Evolutionary conservation across 2,329 filamentous ascomycete genomes (phyloP).

Genomic region (Colletotrichum sp.): DNA sequence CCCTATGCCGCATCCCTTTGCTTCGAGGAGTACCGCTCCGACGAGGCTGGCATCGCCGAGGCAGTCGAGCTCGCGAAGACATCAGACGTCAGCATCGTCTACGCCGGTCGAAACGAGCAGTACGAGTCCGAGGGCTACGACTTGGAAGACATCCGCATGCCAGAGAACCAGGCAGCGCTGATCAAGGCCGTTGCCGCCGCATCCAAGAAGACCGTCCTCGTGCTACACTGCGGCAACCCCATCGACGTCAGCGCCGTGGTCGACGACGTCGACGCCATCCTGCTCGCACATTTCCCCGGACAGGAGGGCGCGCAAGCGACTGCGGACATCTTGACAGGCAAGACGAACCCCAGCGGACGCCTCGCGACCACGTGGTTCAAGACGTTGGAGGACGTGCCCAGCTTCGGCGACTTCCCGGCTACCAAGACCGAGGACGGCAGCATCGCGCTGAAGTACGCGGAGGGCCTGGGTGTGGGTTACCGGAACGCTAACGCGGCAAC

Average conservation of each 20-base stretch:
- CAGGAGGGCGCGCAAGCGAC: slow-evolving; percentile 18
- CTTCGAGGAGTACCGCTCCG: slow-evolving; percentile 14
- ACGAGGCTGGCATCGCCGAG: slow-evolving; percentile 7
- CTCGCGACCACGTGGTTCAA: slow-evolving; percentile 21
- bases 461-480: slow-evolving; percentile 8
- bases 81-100: slow-evolving; percentile 17
- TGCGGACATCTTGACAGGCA: slow-evolving; percentile 14
- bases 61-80: not conserved
- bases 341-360: slow-evolving; percentile 16
- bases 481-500: not conserved
- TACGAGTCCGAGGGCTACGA: slow-evolving; percentile 23
- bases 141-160: slow-evolving; percentile 15
- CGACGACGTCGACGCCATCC: slow-evolving; percentile 12
- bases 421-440: slow-evolving; percentile 2
- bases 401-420: slow-evolving; percentile 17
- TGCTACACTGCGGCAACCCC: slow-evolving; percentile 9
- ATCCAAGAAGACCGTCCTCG: slow-evolving; percentile 2
- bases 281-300: slow-evolving; percentile 18
- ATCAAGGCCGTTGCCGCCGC: slow-evolving; percentile 19
- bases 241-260: slow-evolving; percentile 17
- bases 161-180: slow-evolving; percentile 10
- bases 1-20: slow-evolving; percentile 16
- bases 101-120: slow-evolving; percentile 19
- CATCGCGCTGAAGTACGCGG: not conserved
- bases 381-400: slow-evolving; percentile 14